Evolutionary conservation across 208 protist species (phyloP), one percentile per base, ranked within the genome.

Genomic region (Wallacemonas rigidus): DNA sequence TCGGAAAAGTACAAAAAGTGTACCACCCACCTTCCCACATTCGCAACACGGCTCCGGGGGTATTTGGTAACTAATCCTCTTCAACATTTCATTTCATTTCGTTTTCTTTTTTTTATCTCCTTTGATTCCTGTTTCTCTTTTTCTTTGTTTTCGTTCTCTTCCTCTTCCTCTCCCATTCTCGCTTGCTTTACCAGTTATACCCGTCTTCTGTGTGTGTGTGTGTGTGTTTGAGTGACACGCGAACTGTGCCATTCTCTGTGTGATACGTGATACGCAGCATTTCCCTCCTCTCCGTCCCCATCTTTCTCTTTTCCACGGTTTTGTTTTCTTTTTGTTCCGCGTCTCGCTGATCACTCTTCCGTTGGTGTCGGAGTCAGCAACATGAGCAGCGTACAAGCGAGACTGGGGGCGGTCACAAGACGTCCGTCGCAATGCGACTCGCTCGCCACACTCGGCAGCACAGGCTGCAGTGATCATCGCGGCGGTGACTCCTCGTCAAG

Each of bases 311-410:
- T 40, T n/a, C 61, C 14, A 14, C 47, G 43, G n/a, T 44, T 62
- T 71, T 60, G 43, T 41, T 43, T 63, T 62, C 41, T 35, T 62
- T 47, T 57, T 4, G 17, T 57, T 57, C 26, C 17, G 11, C 40
- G 4, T 50, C 15, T 58, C 40, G 26, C 26, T 26, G 26, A 26
- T 26, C 26, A 26, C 26, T 26, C 26, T 26, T 26, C 26, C 26
- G 26, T 26, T 0, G 26, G 26, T 26, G 26, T 26, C 26, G 26
- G 26, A 26, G 26, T 26, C 26, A 26, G 26, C 26, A 26, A 26
- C 26, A 26, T 26, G 26, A 26, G 26, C 26, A 26, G 26, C 26
- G 26, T 0, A 26, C 26, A 26, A 26, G 12, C 45, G 45, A 50
- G 26, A n/a, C 51, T n/a, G 5, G 51, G 51, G 15, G 26, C n/a